phyloP scores from a whole-genome alignment of 768 basidiomycete species.

The Pleurotus djamor region DNA sequence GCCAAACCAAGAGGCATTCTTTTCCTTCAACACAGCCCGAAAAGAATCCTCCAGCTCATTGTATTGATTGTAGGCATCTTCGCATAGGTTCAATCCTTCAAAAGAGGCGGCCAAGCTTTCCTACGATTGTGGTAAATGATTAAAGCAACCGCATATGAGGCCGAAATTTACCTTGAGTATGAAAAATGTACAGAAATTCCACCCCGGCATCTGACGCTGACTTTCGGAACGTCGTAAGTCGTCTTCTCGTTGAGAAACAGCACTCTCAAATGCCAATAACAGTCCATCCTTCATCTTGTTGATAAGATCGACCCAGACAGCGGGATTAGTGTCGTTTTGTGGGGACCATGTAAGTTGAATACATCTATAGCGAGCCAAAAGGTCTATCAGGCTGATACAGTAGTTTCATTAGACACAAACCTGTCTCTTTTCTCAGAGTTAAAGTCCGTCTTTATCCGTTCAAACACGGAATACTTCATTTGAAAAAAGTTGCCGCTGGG shows the following conservation, averaged over 20 bases:
- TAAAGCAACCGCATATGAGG: neutral
- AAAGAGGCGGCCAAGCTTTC: conserved; percentile 93
- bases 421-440: conserved; percentile 87
- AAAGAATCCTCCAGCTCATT: conserved; percentile 91
- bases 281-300: conserved; percentile 90
- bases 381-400: conserved; percentile 12
- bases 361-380: conserved; percentile 48
- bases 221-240: conserved; percentile 88
- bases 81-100: conserved; percentile 84
- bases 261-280: conserved; percentile 78
- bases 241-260: conserved; percentile 79
- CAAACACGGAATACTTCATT: conserved; percentile 80
- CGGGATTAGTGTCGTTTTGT: conserved; percentile 62
- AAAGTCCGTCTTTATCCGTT: conserved; percentile 91
- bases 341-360: conserved; percentile 76
- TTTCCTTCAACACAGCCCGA: conserved; percentile 68
- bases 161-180: conserved; percentile 71
- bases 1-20: conserved; percentile 91
- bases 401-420: conserved; percentile 30
- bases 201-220: conserved; percentile 91
- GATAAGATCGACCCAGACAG: conserved; percentile 85
- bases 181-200: conserved; percentile 99
- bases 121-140: conserved; percentile 34
- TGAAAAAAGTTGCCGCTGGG: conserved; percentile 73
- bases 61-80: conserved; percentile 88